Conservation (phyloP, 106 monocot species). For the Posidonia australis region DNA sequence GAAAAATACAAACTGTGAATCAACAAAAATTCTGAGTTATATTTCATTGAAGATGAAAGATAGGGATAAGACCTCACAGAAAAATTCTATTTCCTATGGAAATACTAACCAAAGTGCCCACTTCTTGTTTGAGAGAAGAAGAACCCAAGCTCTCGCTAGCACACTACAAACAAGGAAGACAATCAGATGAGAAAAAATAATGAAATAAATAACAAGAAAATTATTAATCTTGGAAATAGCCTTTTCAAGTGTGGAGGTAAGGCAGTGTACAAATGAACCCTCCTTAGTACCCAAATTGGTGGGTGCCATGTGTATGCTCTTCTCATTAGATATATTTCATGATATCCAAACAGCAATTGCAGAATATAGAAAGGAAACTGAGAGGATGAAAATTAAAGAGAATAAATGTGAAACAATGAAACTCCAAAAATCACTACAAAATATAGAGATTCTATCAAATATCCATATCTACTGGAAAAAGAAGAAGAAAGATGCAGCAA, state of each 20-base stretch:
- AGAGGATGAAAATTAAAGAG: too few relatives aligned
- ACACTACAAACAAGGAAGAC: constrained; percentile 35
- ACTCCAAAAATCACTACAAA: too few relatives aligned
- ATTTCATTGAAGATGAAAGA: not conserved
- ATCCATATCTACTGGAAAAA: not conserved
- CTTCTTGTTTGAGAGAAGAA: constrained; percentile 32
- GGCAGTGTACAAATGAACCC: too few relatives aligned
- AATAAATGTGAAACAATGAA: too few relatives aligned
- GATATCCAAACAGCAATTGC: too few relatives aligned
- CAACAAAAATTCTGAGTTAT: not conserved
- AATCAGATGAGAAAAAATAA: not conserved
- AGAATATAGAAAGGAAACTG: too few relatives aligned
- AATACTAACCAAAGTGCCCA: constrained; percentile 69
- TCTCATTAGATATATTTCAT: too few relatives aligned
- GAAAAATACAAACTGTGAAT: constrained; percentile 87
- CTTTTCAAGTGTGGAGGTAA: too few relatives aligned
- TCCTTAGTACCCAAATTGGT: too few relatives aligned
- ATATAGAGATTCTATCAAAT: not conserved
- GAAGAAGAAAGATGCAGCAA: not conserved
- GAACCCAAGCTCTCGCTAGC: constrained; percentile 37
- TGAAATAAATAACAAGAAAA: too few relatives aligned
- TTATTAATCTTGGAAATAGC: too few relatives aligned
- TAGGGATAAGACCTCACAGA: not conserved
- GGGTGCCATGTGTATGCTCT: too few relatives aligned
- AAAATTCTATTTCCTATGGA: not conserved